Evolutionary conservation across 768 basidiomycete genomes (phyloP).

Genomic region (Lactarius tabidus): DNA sequence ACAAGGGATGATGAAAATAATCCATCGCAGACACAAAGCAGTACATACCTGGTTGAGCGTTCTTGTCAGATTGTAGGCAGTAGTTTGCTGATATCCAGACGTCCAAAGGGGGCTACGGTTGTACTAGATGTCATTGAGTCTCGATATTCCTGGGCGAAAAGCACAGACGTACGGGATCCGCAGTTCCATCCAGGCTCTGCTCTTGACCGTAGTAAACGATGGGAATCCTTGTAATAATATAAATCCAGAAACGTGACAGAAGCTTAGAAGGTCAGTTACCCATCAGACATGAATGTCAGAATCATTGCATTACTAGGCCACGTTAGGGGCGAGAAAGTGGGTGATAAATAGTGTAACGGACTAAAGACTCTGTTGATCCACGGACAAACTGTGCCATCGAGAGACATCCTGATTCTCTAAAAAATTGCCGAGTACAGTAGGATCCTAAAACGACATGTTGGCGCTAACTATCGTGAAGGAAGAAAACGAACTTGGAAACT

Average conservation of each 20-base stretch:
- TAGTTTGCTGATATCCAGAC: constrained; percentile 56
- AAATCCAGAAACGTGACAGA: background rate
- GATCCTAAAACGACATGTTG: constrained; percentile 30
- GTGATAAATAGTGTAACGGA: constrained; percentile 32
- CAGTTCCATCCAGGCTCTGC: constrained; percentile 58
- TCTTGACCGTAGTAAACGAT: constrained; percentile 83
- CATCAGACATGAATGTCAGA: constrained; percentile 72
- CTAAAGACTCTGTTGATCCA: constrained; percentile 70
- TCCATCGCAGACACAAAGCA: background rate
- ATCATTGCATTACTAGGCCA: constrained; percentile 62
- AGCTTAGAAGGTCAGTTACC: constrained; percentile 32
- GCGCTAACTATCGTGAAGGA: background rate
- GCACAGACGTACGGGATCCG: constrained; percentile 53
- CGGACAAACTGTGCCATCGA: constrained; percentile 67
- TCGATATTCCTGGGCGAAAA: constrained; percentile 3
- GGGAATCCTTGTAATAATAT: constrained; percentile 47
- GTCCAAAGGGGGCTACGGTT: constrained; percentile 79
- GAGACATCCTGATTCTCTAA: constrained; percentile 76
- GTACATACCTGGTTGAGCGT: constrained; percentile 52
- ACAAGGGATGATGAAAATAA: background rate
- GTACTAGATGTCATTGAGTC: constrained; percentile 36
- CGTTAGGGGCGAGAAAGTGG: constrained; percentile 15
- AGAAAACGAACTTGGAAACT: constrained; percentile 42
- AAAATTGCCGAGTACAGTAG: constrained; percentile 61
- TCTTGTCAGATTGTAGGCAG: constrained; percentile 53